Percentiles rank a stretch among this genome's conserved stretches.
These are phyloP conservation scores for Colletotrichum spinosum DNA, from an alignment of 2,329 filamentous ascomycete species.

Conservation along the genomic window DNA sequence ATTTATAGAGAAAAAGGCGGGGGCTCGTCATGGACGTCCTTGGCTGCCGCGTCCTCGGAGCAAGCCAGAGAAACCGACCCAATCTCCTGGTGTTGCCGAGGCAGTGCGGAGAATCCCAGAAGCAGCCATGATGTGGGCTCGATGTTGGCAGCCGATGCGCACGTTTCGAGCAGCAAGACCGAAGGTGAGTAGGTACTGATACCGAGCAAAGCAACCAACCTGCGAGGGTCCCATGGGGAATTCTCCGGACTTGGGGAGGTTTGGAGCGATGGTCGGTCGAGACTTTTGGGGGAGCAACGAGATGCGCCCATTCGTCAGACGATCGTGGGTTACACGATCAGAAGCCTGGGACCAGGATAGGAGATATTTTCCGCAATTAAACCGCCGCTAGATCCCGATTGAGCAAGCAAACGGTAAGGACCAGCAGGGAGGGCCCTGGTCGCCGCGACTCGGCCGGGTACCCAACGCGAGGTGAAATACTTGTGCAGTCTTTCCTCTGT, in stretches of 20 bases:
- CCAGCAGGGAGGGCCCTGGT: constrained; percentile 22
- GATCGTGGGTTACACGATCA: constrained; percentile 15
- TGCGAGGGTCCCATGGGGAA: constrained; percentile 34
- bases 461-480: constrained; percentile 27
- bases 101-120: constrained; percentile 29
- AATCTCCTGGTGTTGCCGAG: constrained; percentile 28
- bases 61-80: constrained; percentile 9
- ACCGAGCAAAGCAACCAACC: too few species aligned
- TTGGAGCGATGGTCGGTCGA: constrained; percentile 26
- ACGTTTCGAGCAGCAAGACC: constrained; percentile 26
- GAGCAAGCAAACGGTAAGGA: neutral
- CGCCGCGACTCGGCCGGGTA: constrained; percentile 22
- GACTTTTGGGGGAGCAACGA: constrained; percentile 32
- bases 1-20: constrained; percentile 29
- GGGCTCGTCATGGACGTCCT: constrained; percentile 4
- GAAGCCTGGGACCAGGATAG: constrained; percentile 5
- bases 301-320: constrained; percentile 29
- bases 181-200: neutral
- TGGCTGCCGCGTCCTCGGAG: constrained; percentile 1
- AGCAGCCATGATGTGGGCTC: constrained; percentile 6
- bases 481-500: neutral
- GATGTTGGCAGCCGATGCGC: constrained; percentile 11
- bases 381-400: constrained; percentile 32
- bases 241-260: constrained; percentile 6
- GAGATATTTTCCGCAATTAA: constrained; percentile 17